Base-by-base conservation (phyloP, 805 yeast genomes). In the Zygotorulaspora sp. region DNA sequence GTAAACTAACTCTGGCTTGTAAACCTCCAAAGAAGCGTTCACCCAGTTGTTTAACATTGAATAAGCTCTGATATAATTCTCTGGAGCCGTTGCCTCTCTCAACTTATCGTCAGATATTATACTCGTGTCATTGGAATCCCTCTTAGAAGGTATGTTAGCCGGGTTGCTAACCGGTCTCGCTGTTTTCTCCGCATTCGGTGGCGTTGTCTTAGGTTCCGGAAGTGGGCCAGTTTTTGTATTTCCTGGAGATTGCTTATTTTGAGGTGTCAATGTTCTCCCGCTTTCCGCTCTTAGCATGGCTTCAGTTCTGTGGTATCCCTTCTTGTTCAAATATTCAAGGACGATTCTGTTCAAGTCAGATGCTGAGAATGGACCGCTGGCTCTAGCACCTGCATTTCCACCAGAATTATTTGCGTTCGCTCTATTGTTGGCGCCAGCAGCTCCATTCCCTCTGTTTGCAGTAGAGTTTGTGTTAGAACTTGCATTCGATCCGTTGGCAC, bases 261-360 rank as follows among this genome's bases (percentile, higher is more conserved):
- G 69, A 11, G 77, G 67, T 0, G 80, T 71, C 3, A 68, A 66
- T 0, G 79, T 72, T 42, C 82, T 78, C 1, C 86, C 72, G 47
- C 82, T 75, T 59, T 92, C 99, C 44, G 88, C 77, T 45, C 98
- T 75, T 34, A 92, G 71, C 81, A 89, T 85, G 2, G 96, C 88
- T 60, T 92, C 99, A 0, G 98, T 90, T 49, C 82, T 78, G 50
- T 84, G 89, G 56, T 87, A 92, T 2, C 99, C 99, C 60, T 89
- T 88, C 55, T 92, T 90, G 59, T 80, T 83, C 49, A 92, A 71
- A 53, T 90, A 92, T 52, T 92, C 98, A 53, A 92, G 70, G 22
- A 92, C 97, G 55, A 92, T 86, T 46, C 92, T 70, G 61, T 89
- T 90, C 57, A 92, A 71, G 59, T 92, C 97, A 4, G 90, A 88